These are phyloP conservation scores for Trifolium fragiferum DNA, from an alignment of 306 rosid genomes.

Conservation along the genomic window DNA sequence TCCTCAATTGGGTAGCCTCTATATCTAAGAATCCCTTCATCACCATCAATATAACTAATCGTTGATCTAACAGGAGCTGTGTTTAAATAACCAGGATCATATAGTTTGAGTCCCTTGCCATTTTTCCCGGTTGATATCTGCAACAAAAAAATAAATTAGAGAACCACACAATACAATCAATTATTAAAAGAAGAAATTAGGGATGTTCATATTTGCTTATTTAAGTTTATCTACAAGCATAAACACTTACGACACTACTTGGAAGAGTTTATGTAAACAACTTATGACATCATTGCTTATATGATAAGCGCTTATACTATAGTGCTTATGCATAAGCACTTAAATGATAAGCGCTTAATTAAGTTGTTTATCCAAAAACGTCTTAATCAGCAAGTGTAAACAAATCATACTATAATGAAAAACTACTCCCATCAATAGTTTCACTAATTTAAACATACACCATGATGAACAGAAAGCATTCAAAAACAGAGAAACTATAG, in stretches of 20 bases:
- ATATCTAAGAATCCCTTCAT: conserved; percentile 91
- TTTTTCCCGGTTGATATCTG: conserved; percentile 72
- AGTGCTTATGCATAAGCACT: no score
- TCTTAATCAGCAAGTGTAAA: neutral
- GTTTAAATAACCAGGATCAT: conserved; percentile 90
- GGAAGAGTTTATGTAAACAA: neutral
- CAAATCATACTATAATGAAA: neutral
- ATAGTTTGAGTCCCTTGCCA: conserved; percentile 89
- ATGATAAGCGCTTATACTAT: neutral
- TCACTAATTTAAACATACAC: neutral
- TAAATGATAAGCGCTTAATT: neutral
- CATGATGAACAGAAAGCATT: neutral
- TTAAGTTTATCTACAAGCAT: neutral
- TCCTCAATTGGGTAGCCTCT: conserved; percentile 96
- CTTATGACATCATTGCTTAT: neutral
- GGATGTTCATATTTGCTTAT: no score
- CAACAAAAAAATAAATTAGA: conserved; percentile 27
- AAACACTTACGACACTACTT: neutral
- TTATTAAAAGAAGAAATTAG: neutral
- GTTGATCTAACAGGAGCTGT: conserved; percentile 95
- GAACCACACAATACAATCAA: conserved; percentile 22
- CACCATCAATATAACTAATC: conserved; percentile 89
- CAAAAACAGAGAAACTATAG: neutral
- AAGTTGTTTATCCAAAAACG: no score
- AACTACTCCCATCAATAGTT: conserved; percentile 9